Conservation (phyloP, 257 asterid genomes). For the Rubia yunnanensis region DNA sequence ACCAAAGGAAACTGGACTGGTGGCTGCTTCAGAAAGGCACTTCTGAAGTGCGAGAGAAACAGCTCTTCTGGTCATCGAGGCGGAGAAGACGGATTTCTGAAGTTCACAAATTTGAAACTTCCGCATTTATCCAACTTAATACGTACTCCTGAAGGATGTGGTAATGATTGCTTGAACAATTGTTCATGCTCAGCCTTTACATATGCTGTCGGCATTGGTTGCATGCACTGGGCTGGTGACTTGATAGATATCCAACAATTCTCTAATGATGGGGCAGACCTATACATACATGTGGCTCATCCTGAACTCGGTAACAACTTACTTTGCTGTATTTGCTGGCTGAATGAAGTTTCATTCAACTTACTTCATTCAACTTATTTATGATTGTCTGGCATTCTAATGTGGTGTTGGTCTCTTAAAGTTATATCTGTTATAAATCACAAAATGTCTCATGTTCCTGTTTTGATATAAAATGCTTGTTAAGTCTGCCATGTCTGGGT, state of each 20-base stretch:
- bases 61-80: too few species aligned
- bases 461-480: neutral
- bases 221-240: slow-evolving; percentile 18
- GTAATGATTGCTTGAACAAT: slow-evolving; percentile 21
- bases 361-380: too few species aligned
- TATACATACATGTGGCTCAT: slow-evolving; percentile 6
- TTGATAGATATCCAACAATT: slow-evolving; percentile 36
- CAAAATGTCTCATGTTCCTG: neutral
- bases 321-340: neutral
- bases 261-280: slow-evolving; percentile 23
- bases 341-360: neutral
- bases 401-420: too few species aligned
- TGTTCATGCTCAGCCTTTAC: slow-evolving; percentile 20
- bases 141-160: slow-evolving; percentile 24
- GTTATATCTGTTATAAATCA: too few species aligned
- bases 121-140: slow-evolving; percentile 25
- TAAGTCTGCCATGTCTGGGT: neutral
- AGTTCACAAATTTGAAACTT: slow-evolving; percentile 26
- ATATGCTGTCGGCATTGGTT: slow-evolving; percentile 14
- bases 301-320: neutral
- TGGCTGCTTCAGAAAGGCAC: slow-evolving; percentile 20
- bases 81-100: slow-evolving; percentile 32
- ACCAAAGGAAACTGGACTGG: too few species aligned
- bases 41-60: slow-evolving; percentile 26
- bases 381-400: neutral